phyloP scores from a whole-genome alignment of 106 monocot genomes.

The Dendrobium officinale region DNA sequence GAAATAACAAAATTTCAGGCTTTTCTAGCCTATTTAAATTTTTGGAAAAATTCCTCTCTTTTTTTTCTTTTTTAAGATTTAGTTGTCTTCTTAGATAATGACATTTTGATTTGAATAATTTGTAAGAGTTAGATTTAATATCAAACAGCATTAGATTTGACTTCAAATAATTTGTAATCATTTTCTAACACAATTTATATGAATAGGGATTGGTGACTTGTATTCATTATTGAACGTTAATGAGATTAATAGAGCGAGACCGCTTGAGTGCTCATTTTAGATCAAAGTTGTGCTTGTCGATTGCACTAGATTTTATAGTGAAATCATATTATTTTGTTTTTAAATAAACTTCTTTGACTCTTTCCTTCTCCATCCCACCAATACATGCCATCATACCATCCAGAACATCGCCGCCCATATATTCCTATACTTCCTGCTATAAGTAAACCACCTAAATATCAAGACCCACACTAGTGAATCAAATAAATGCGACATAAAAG shows the following conservation, averaged over 20 bases:
- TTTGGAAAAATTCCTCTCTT: no score
- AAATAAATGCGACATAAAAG: neutral
- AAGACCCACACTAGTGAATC: no score
- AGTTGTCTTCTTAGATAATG: neutral
- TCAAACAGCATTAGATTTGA: neutral
- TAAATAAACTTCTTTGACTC: neutral
- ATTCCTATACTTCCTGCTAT: no score
- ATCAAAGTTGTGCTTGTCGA: neutral
- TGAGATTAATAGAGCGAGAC: neutral
- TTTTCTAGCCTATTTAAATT: no score
- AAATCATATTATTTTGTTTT: neutral
- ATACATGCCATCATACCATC: neutral
- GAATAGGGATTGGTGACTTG: neutral
- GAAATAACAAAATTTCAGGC: no score
- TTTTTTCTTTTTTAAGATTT: neutral
- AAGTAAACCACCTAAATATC: no score
- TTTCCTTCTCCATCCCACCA: neutral
- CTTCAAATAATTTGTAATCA: neutral
- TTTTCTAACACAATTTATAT: neutral
- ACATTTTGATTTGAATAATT: neutral
- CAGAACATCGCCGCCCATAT: neutral
- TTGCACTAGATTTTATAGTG: neutral
- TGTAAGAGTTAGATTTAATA: neutral
- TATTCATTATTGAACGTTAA: neutral
- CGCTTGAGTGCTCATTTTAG: neutral